These are phyloP conservation scores for Pachyrhizus erosus DNA, from an alignment of 306 rosid genomes.

Conservation along the genomic window DNA sequence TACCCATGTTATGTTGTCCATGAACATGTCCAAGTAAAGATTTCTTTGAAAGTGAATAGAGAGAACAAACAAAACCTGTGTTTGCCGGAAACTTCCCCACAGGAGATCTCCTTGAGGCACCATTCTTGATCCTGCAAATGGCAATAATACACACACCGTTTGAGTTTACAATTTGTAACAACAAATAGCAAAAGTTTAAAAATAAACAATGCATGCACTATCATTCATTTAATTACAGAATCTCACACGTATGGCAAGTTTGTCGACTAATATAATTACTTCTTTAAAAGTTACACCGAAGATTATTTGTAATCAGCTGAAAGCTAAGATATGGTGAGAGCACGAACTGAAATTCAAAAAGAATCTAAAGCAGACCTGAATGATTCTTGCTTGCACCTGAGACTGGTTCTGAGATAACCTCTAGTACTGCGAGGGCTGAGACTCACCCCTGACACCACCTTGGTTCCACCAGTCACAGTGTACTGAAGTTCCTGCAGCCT, in stretches of 20 bases:
- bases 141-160: conserved; percentile 27
- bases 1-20: background rate
- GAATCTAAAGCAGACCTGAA: conserved; percentile 53
- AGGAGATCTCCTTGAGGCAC: conserved; percentile 68
- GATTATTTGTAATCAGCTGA: too few relatives aligned
- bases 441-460: conserved; percentile 79
- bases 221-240: background rate
- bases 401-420: conserved; percentile 83
- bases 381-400: conserved; percentile 96
- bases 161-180: conserved; percentile 25
- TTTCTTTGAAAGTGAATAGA: background rate
- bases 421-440: conserved; percentile 96
- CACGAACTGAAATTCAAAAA: background rate
- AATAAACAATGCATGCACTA: background rate
- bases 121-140: conserved; percentile 63
- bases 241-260: too few relatives aligned
- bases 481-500: conserved; percentile 91
- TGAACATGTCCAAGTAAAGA: background rate
- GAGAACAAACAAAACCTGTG: conserved; percentile 55
- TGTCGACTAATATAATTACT: too few relatives aligned
- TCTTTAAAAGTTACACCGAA: too few relatives aligned
- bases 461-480: conserved; percentile 78
- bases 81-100: conserved; percentile 77
- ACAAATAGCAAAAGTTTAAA: background rate
- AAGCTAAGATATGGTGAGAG: background rate